Evolutionary conservation across 805 yeast genomes (phyloP).

Genomic region (Spathaspora girioi): DNA sequence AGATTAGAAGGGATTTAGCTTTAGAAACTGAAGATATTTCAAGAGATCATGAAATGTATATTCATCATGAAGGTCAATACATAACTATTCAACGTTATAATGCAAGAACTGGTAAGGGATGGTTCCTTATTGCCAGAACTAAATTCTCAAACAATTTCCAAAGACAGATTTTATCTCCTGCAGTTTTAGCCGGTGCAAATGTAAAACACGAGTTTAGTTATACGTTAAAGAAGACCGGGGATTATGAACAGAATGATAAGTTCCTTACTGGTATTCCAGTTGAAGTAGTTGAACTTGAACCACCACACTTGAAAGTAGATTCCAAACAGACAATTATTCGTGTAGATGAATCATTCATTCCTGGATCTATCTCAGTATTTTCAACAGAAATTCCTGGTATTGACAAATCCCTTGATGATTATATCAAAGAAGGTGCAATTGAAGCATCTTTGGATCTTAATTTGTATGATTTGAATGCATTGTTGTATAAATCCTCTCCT

Average conservation of each 20-base stretch:
- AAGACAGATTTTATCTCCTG: conserved; percentile 56
- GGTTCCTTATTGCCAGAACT: conserved; percentile 83
- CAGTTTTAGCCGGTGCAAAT: conserved; percentile 55
- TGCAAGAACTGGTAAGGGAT: conserved; percentile 82
- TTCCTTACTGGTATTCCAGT: conserved; percentile 65
- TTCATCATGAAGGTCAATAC: conserved; percentile 90
- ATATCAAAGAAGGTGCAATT: conserved; percentile 69
- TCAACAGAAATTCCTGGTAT: conserved; percentile 67
- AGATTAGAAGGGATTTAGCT: conserved; percentile 56
- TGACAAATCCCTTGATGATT: conserved; percentile 60
- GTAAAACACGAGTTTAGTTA: conserved; percentile 59
- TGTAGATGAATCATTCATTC: conserved; percentile 66
- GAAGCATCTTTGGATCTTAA: conserved; percentile 62
- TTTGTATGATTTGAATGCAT: conserved; percentile 68
- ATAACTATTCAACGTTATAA: conserved; percentile 86
- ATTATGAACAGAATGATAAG: conserved; percentile 34
- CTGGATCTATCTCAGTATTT: conserved; percentile 86
- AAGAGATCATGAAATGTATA: conserved; percentile 77
- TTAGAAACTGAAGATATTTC: conserved; percentile 51
- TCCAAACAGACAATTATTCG: conserved; percentile 50
- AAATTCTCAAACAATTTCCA: conserved; percentile 52
- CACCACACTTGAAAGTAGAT: conserved; percentile 46
- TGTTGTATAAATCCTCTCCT: conserved; percentile 74
- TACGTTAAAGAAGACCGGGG: conserved; percentile 51
- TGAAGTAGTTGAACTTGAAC: conserved; percentile 47